These are phyloP conservation scores for Cenchrus purpureus DNA, from an alignment of 176 grass and related monocot species.

Conservation along the genomic window DNA sequence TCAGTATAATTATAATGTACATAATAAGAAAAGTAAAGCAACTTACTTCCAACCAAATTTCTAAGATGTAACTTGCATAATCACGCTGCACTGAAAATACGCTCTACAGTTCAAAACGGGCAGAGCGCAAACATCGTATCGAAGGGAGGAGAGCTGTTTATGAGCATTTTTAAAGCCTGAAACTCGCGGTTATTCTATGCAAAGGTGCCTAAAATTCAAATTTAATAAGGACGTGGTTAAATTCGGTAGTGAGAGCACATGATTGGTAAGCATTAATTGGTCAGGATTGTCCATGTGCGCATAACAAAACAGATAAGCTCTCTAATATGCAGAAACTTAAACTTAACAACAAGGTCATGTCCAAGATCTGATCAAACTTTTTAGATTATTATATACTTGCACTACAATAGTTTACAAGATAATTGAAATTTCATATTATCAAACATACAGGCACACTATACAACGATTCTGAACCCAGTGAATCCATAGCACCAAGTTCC, in stretches of 20 bases:
- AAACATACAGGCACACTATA: not conserved
- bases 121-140: not conserved
- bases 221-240: not conserved
- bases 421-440: not conserved
- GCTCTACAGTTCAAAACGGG: not conserved
- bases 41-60: not conserved
- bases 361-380: not conserved
- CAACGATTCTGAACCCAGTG: not conserved
- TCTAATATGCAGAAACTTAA: not conserved
- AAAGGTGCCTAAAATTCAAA: not conserved
- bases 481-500: not conserved
- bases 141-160: not conserved
- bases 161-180: not conserved
- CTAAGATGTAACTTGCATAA: not conserved
- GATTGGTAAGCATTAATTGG: not conserved
- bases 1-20: constrained; percentile 3
- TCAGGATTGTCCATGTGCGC: not conserved
- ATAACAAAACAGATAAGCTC: not conserved
- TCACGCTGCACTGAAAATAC: not conserved
- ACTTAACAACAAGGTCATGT: not conserved
- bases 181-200: no score
- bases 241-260: not conserved
- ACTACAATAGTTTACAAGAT: not conserved
- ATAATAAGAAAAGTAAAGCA: not conserved
- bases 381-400: not conserved